Percentiles rank a stretch among this genome's conserved stretches.
phyloP scores from a whole-genome alignment of 352 stramenopile species.

The Globisporangium polare region DNA sequence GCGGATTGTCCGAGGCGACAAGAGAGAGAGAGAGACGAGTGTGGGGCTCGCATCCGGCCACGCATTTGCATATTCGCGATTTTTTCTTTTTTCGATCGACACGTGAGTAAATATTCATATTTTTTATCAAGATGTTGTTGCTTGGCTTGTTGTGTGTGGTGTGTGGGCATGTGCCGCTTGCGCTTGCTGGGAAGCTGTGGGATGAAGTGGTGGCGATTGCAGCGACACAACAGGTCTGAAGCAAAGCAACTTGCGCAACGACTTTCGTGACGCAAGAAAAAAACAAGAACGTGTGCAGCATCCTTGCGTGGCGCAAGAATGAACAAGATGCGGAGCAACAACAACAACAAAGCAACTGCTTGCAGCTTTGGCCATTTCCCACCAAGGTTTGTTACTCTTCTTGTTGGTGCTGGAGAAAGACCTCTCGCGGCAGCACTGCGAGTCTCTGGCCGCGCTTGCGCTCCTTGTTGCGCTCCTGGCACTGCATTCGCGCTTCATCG shows the following conservation, averaged over 20 bases:
- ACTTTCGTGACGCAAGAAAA: too few relatives aligned
- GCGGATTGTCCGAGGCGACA: too few relatives aligned
- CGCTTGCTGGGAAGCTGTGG: too few relatives aligned
- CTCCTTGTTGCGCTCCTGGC: conserved; percentile 37
- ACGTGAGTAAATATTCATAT: conserved; percentile 7
- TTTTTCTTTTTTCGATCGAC: conserved; percentile 4
- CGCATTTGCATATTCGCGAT: conserved; percentile 3
- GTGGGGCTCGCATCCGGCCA: not conserved
- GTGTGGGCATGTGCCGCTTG: too few relatives aligned
- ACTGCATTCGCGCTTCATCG: conserved; percentile 44
- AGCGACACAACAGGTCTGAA: not conserved
- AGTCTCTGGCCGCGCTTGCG: conserved; percentile 49
- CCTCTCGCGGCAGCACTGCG: conserved; percentile 36
- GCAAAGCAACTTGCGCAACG: not conserved
- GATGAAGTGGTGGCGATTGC: too few relatives aligned
- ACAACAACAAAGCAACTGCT: not conserved
- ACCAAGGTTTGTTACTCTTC: not conserved
- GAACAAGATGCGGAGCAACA: not conserved
- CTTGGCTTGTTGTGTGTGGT: not conserved
- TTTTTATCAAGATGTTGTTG: conserved; percentile 1
- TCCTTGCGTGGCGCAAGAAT: not conserved
- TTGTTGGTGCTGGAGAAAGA: conserved; percentile 33
- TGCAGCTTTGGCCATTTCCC: not conserved
- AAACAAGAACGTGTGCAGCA: too few relatives aligned
- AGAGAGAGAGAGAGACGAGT: not conserved